These are phyloP conservation scores for Aegilops bicornis DNA, from an alignment of 176 grass and related monocot species.

Conservation along the genomic window DNA sequence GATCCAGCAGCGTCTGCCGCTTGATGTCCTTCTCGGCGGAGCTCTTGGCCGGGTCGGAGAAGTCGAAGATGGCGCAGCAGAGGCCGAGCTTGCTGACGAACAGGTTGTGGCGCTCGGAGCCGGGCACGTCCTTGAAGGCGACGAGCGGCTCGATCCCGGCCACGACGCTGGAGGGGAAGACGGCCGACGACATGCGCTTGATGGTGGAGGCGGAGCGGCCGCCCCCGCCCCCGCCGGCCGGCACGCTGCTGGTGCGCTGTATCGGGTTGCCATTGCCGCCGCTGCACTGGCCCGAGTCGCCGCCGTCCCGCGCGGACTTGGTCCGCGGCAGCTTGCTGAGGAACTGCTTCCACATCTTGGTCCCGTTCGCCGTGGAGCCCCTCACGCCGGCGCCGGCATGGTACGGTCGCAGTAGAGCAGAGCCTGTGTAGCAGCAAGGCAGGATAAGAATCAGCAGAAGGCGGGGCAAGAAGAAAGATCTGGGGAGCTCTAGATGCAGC, in stretches of 20 bases:
- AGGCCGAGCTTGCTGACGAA: conserved; percentile 87
- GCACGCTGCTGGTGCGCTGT: conserved; percentile 57
- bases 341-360: conserved; percentile 88
- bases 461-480: conserved; percentile 4
- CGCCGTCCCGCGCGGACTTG: conserved; percentile 59
- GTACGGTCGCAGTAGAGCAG: neutral
- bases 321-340: conserved; percentile 83
- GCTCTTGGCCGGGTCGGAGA: conserved; percentile 85
- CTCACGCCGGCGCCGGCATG: conserved; percentile 32
- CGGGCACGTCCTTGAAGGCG: conserved; percentile 83
- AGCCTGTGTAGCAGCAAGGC: neutral
- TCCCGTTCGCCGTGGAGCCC: neutral
- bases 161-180: conserved; percentile 92
- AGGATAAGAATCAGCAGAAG: neutral
- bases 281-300: conserved; percentile 43
- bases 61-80: conserved; percentile 91
- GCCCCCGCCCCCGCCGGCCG: neutral
- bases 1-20: conserved; percentile 79
- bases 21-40: conserved; percentile 91
- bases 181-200: conserved; percentile 89
- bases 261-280: conserved; percentile 35
- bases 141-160: conserved; percentile 87
- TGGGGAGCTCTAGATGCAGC: neutral
- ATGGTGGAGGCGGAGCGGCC: conserved; percentile 53
- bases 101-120: conserved; percentile 74